phyloP scores from a whole-genome alignment of 495 filamentous ascomycete species.

The Pyrenopolyporus hunteri region DNA sequence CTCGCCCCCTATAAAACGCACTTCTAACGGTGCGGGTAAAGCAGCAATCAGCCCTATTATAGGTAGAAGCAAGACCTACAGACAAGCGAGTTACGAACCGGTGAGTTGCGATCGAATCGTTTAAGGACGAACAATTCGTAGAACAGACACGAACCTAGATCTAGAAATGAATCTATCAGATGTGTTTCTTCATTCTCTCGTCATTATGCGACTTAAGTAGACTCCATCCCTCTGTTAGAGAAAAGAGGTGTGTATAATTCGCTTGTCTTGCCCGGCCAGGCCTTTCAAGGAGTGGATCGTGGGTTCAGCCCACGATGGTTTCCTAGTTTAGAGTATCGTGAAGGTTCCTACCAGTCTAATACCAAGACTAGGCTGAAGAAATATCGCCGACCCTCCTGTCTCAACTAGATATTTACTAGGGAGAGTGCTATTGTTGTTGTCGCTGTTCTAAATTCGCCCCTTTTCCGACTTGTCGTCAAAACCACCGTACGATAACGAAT shows the following conservation, averaged over 20 bases:
- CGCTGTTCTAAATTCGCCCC: too few relatives aligned
- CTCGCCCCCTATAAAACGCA: constrained; percentile 28
- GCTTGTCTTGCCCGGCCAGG: not conserved
- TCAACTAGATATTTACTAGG: too few relatives aligned
- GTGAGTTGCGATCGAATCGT: constrained; percentile 29
- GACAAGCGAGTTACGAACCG: constrained; percentile 25
- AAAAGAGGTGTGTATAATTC: not conserved
- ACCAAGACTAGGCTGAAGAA: too few relatives aligned
- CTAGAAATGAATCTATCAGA: constrained; percentile 5
- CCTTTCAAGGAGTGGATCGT: not conserved
- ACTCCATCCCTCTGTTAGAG: not conserved
- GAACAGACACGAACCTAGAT: constrained; percentile 4
- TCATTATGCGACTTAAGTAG: constrained; percentile 7
- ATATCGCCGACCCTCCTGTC: too few relatives aligned
- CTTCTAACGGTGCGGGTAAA: constrained; percentile 24
- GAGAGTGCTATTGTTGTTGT: too few relatives aligned
- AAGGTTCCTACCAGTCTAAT: not conserved
- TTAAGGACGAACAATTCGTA: constrained; percentile 18
- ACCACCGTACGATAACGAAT: too few relatives aligned
- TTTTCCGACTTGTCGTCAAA: too few relatives aligned
- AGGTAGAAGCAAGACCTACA: constrained; percentile 10
- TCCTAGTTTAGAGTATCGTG: not conserved
- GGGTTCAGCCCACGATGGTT: not conserved
- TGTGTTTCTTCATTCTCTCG: not conserved
- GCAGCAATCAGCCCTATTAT: constrained; percentile 21